These are phyloP conservation scores for Trypanosoma mega DNA, from an alignment of 208 protist genomes.

Conservation along the genomic window DNA sequence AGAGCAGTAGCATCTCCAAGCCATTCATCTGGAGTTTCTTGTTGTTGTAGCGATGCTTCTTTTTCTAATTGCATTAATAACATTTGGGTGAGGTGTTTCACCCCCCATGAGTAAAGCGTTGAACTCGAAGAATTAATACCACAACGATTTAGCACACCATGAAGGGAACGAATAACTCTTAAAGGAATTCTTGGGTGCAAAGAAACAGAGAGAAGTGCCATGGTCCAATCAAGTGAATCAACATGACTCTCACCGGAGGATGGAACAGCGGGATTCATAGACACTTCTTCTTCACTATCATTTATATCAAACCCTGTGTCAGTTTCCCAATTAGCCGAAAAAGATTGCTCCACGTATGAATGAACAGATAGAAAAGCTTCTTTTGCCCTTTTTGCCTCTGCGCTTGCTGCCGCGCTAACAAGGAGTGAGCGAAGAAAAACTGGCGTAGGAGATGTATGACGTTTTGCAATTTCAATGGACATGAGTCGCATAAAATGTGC, in stretches of 20 bases:
- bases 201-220: constrained; percentile 46
- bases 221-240: constrained; percentile 60
- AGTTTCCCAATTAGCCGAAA: constrained; percentile 43
- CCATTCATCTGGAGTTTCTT: constrained; percentile 29
- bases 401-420: constrained; percentile 27
- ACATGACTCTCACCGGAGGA: constrained; percentile 29
- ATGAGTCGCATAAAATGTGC: constrained; percentile 48
- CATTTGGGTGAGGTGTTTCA: constrained; percentile 52
- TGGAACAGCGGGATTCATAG: constrained; percentile 8
- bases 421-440: constrained; percentile 38
- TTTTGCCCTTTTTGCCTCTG: constrained; percentile 25
- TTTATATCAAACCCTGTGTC: constrained; percentile 25
- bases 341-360: constrained; percentile 16
- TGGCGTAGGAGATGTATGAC: constrained; percentile 20
- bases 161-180: constrained; percentile 47
- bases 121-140: constrained; percentile 28
- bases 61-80: constrained; percentile 54
- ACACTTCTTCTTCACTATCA: constrained; percentile 6
- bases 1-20: constrained; percentile 40
- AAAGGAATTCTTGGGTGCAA: constrained; percentile 32
- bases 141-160: constrained; percentile 60
- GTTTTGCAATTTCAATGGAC: constrained; percentile 35
- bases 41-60: constrained; percentile 7
- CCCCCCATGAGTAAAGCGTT: constrained; percentile 61
- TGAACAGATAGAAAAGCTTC: constrained; percentile 19